phyloP scores from a whole-genome alignment of 2,329 filamentous ascomycete genomes.

The Didymella pinodella region DNA sequence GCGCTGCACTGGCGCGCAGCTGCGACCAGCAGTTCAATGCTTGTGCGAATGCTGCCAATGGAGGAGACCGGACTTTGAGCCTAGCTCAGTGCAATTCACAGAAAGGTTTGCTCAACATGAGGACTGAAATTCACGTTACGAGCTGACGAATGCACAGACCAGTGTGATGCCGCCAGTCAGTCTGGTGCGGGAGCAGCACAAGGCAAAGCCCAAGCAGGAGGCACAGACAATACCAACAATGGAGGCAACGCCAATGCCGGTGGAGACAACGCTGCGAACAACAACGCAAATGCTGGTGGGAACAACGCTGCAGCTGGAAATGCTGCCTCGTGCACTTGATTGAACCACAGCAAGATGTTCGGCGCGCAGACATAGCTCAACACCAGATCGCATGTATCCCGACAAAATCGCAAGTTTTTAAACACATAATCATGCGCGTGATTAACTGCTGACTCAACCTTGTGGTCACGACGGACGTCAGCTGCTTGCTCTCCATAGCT shows the following conservation, averaged over 20 bases:
- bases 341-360: neutral
- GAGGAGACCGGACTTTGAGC: slow-evolving; percentile 54
- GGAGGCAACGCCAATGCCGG: neutral
- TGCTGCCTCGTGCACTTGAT: neutral
- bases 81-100: slow-evolving; percentile 65
- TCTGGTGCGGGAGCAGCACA: slow-evolving; percentile 2
- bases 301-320: neutral
- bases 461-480: neutral
- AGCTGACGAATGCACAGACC: slow-evolving; percentile 16
- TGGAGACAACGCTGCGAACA: neutral
- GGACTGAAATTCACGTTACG: too few species aligned
- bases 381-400: neutral
- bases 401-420: neutral
- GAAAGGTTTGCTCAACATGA: slow-evolving; percentile 46
- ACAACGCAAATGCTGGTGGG: neutral
- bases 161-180: slow-evolving; percentile 28
- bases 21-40: slow-evolving; percentile 71
- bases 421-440: neutral
- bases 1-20: slow-evolving; percentile 65
- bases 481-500: neutral
- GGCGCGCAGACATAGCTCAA: neutral
- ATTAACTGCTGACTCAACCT: neutral
- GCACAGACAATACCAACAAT: neutral
- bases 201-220: slow-evolving; percentile 3
- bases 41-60: slow-evolving; percentile 66